A percentile compares a stretch with the other conserved stretches of the same genome.
Conservation (phyloP, 1,139 yeast species). For the Hanseniaspora gamundiae region DNA sequence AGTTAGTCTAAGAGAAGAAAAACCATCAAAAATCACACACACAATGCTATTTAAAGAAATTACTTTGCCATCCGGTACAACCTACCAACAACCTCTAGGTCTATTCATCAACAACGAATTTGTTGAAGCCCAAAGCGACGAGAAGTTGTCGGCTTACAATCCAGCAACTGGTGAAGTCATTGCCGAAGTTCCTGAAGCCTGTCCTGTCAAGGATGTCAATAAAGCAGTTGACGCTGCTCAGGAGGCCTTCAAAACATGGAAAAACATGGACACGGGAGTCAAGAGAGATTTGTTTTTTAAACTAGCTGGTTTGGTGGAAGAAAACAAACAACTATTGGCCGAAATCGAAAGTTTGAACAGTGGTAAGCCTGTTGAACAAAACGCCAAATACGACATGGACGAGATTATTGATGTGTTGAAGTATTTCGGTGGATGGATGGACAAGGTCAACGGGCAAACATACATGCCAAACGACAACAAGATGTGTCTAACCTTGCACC, state of each 20-base stretch:
- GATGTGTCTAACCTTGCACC: conserved; percentile 66
- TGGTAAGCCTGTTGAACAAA: conserved; percentile 43
- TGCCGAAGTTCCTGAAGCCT: conserved; percentile 55
- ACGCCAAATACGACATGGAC: conserved; percentile 46
- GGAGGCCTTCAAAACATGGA: conserved; percentile 49
- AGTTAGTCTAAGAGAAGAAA: neutral
- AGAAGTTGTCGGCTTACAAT: conserved; percentile 38
- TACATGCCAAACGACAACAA: conserved; percentile 49
- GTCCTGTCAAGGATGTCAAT: conserved; percentile 53
- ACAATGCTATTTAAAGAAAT: conserved; percentile 23
- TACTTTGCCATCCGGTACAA: conserved; percentile 43
- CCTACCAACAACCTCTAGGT: conserved; percentile 47
- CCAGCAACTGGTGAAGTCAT: conserved; percentile 60
- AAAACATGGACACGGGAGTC: conserved; percentile 31
- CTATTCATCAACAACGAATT: conserved; percentile 52
- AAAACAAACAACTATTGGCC: conserved; percentile 36
- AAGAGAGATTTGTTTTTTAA: conserved; percentile 36
- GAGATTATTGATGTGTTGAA: conserved; percentile 46
- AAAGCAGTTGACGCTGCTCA: conserved; percentile 61
- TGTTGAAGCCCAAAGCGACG: conserved; percentile 10
- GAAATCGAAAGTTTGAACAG: conserved; percentile 48
- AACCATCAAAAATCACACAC: neutral
- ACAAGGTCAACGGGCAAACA: conserved; percentile 60
- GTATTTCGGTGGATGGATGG: conserved; percentile 78
- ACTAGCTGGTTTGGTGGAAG: conserved; percentile 38